These are phyloP conservation scores for Lonicera japonica DNA, from an alignment of 129 eudicot genomes.

Conservation along the genomic window DNA sequence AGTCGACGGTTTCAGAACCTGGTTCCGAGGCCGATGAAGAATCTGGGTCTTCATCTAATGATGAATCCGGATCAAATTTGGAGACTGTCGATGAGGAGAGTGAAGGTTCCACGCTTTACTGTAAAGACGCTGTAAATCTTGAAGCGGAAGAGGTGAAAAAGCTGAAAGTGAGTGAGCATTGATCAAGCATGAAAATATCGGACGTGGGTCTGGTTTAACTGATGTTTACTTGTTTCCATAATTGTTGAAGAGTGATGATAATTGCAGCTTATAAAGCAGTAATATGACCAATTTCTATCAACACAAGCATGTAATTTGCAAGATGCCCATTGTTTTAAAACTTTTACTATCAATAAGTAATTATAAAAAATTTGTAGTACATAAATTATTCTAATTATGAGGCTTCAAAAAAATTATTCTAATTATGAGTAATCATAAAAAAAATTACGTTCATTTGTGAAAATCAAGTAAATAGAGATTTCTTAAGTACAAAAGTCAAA, in stretches of 20 bases:
- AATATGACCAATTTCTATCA: too few species aligned
- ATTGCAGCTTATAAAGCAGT: too few species aligned
- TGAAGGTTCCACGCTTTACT: not conserved
- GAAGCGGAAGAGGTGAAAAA: not conserved
- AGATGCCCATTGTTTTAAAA: too few species aligned
- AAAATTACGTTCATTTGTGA: too few species aligned
- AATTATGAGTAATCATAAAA: too few species aligned
- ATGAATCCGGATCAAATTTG: slow-evolving; percentile 6
- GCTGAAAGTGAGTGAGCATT: not conserved
- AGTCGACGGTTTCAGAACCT: slow-evolving; percentile 1
- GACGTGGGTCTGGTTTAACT: not conserved
- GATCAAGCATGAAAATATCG: not conserved
- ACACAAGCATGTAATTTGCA: too few species aligned
- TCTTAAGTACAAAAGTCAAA: too few species aligned
- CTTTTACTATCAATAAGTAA: too few species aligned
- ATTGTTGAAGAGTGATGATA: not conserved
- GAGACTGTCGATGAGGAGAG: slow-evolving; percentile 13
- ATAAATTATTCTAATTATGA: too few species aligned
- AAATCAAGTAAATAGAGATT: too few species aligned
- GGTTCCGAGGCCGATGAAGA: slow-evolving; percentile 18
- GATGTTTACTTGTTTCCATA: not conserved
- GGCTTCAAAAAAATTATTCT: too few species aligned
- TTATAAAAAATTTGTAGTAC: too few species aligned
- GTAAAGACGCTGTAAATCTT: slow-evolving; percentile 1
- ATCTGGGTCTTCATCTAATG: slow-evolving; percentile 5